phyloP scores from a whole-genome alignment of 345 rosid genomes.

The Brassica carinata region DNA sequence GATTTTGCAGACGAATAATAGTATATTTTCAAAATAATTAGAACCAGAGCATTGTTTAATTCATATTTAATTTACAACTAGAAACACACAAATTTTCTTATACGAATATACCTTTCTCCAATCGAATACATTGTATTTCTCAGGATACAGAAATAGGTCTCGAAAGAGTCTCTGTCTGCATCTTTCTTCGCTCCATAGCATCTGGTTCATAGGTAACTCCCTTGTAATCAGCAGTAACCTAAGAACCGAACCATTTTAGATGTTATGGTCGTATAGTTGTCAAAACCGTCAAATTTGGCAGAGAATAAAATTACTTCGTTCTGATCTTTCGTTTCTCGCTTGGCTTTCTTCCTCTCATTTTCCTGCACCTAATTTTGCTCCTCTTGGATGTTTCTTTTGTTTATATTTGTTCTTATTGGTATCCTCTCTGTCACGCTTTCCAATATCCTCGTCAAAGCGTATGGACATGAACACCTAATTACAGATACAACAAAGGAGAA shows the following conservation, averaged over 20 bases:
- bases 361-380: conserved; percentile 56
- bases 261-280: conserved; percentile 3
- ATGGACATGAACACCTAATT: conserved; percentile 81
- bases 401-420: conserved; percentile 51
- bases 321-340: conserved; percentile 70
- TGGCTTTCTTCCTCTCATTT: conserved; percentile 67
- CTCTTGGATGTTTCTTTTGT: conserved; percentile 56
- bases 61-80: too few species aligned
- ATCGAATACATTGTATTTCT: conserved; percentile 62
- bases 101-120: conserved; percentile 52
- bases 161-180: conserved; percentile 84
- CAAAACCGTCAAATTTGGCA: not conserved
- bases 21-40: too few species aligned
- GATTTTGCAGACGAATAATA: too few species aligned
- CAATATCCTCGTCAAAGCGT: conserved; percentile 77
- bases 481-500: conserved; percentile 10
- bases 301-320: conserved; percentile 58
- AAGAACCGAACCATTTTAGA: not conserved
- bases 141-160: conserved; percentile 85
- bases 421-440: conserved; percentile 44
- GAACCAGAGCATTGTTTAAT: too few species aligned
- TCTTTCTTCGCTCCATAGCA: conserved; percentile 38
- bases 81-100: not conserved
- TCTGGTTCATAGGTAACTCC: conserved; percentile 62
- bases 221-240: conserved; percentile 64